Evolutionary conservation across 805 yeast species (phyloP).

Genomic region (Zygosaccharomyces rouxii): DNA sequence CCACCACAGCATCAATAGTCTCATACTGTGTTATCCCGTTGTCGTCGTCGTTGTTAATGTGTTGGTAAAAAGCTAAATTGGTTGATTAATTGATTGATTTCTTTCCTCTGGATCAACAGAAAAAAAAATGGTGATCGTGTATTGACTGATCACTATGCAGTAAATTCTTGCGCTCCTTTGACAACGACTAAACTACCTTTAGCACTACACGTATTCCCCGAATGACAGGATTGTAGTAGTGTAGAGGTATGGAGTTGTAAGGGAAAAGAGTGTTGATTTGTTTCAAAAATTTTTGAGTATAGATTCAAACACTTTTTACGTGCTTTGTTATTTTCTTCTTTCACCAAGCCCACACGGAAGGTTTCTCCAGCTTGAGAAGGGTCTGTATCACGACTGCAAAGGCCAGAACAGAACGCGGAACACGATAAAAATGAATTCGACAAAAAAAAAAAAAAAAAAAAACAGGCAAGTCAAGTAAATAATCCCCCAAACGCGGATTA

Average conservation of each 20-base stretch:
- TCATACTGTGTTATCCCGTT: constrained; percentile 5
- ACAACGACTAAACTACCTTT: background rate
- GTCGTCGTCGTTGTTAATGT: too few relatives aligned
- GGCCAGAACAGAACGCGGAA: background rate
- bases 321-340: background rate
- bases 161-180: background rate
- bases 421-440: background rate
- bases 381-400: background rate
- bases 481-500: constrained; percentile 5
- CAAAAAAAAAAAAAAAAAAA: background rate
- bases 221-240: background rate
- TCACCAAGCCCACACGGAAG: background rate
- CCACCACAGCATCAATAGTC: constrained; percentile 10
- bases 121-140: background rate
- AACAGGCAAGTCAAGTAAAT: background rate
- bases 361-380: background rate
- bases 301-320: background rate
- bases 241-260: background rate
- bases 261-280: background rate
- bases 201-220: background rate
- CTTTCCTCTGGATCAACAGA: background rate
- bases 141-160: background rate
- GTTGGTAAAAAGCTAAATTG: too few relatives aligned
- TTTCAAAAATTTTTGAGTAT: background rate
- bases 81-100: too few relatives aligned